Evolutionary conservation across 495 filamentous ascomycete genomes (phyloP).

Genomic region (Podospora appendiculata): DNA sequence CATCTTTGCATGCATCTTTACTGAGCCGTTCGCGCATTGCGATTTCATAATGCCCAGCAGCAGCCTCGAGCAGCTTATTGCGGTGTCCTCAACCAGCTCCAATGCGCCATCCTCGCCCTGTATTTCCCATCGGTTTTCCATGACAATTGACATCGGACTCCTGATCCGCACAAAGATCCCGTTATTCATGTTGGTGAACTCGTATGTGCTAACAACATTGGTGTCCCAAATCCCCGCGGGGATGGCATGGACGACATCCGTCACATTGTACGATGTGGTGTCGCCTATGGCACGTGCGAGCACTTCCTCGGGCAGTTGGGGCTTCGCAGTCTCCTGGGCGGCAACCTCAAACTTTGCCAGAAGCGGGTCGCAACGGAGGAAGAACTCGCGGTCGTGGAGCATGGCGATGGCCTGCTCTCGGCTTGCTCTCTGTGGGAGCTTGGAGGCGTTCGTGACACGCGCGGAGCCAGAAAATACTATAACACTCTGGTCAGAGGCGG

Average conservation of each 20-base stretch:
- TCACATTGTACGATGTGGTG: constrained; percentile 18
- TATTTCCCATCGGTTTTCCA: constrained; percentile 40
- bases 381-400: constrained; percentile 51
- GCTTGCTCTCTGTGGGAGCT: constrained; percentile 47
- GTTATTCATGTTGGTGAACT: constrained; percentile 30
- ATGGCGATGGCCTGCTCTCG: constrained; percentile 51
- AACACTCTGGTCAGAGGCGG: neutral
- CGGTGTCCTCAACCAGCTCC: constrained; percentile 32
- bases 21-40: constrained; percentile 35
- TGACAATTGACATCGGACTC: constrained; percentile 35
- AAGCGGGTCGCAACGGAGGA: constrained; percentile 37
- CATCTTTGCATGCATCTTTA: constrained; percentile 34
- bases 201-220: constrained; percentile 38
- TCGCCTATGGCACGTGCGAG: constrained; percentile 11
- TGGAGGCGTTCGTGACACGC: constrained; percentile 46
- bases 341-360: constrained; percentile 27
- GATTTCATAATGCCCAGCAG: constrained; percentile 33
- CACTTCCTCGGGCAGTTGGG: no score
- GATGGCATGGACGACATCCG: constrained; percentile 30
- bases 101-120: constrained; percentile 12
- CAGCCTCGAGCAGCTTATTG: constrained; percentile 32
- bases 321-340: no score
- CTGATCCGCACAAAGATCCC: constrained; percentile 38
- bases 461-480: constrained; percentile 33
- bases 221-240: constrained; percentile 37